These are phyloP conservation scores for Suillus placidus DNA, from an alignment of 768 basidiomycete genomes.

Conservation along the genomic window DNA sequence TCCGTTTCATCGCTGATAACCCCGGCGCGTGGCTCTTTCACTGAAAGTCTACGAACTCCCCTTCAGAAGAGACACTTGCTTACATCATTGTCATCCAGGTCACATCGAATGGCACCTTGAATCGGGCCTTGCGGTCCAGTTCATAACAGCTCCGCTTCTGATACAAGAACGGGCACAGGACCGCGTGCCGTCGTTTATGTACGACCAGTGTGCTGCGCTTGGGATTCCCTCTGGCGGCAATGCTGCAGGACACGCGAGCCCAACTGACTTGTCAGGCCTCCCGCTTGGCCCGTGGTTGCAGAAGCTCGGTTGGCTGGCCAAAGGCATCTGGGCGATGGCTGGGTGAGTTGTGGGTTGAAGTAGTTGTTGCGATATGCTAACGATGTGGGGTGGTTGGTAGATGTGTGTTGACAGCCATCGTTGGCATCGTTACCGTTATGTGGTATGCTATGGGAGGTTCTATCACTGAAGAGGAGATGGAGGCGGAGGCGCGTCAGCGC, in stretches of 20 bases:
- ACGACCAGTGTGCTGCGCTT: conserved; percentile 72
- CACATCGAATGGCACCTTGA: conserved; percentile 89
- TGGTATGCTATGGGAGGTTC: conserved; percentile 86
- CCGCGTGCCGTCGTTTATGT: conserved; percentile 57
- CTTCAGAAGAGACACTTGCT: not conserved
- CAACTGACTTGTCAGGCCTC: conserved; percentile 70
- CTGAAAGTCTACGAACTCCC: conserved; percentile 47
- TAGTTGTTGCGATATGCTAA: conserved; percentile 5
- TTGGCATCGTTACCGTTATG: conserved; percentile 80
- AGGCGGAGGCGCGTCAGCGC: conserved; percentile 61
- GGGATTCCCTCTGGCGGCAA: conserved; percentile 73
- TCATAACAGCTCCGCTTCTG: conserved; percentile 79
- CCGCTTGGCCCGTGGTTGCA: conserved; percentile 73
- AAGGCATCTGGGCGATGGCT: conserved; percentile 75
- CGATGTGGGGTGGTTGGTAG: conserved; percentile 40
- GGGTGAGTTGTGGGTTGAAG: conserved; percentile 46
- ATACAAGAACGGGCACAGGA: conserved; percentile 55
- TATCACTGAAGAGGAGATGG: conserved; percentile 80
- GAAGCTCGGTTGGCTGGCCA: conserved; percentile 69
- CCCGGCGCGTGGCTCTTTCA: conserved; percentile 91
- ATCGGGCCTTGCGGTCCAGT: conserved; percentile 79
- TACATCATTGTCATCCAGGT: conserved; percentile 40
- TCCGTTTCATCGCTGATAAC: conserved; percentile 87
- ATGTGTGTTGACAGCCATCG: conserved; percentile 78
- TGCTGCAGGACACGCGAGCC: conserved; percentile 76